Base-by-base conservation (phyloP, 2,329 filamentous ascomycete genomes). In the Rhynchosporium agropyri region DNA sequence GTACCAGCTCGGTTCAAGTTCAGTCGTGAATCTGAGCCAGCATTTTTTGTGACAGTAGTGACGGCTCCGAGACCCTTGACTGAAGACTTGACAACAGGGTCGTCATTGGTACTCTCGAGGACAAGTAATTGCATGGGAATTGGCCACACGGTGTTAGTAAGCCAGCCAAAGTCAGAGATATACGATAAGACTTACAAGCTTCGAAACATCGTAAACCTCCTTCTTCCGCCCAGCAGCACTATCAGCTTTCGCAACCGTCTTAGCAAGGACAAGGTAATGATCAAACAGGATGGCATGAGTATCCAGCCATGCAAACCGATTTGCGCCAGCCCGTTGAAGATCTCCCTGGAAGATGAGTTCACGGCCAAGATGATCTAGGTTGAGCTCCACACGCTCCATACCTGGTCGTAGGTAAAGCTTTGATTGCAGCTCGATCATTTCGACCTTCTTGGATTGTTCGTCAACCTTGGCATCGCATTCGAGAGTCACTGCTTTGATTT, bases 61-160 rank as follows among this genome's bases (percentile, higher is more conserved):
- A 88, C 85, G 58, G 94, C 85, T 49, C 90, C 71, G 46, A 78
- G 71, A 42, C 74, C 74, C 69, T 79, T 78, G 9, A 89, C 82
- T 0, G 85, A 82, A 2, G 84, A 88, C 75, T 95, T 96, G 61
- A 93, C 85, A 5, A 98, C 90, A 0, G 95, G 88, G 67, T 97
- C 92, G 68, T 99, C 96, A 68, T 94, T 91, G 69, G 91, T 89
- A 74, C 91, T 97, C 76, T 99, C 96, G 0, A 99, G 81, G 56
- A 96, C 91, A 31, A 99, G 81, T 2, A 99, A 81, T 70, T 96
- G 93, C 94, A 99, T 99, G 0, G 95, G 95, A 67, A 99, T 97
- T 6, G 95, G 95, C 83, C 89, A 61, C 90, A 92, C 80, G 86
- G 60, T 9, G 40, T 64, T 58, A 66, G 72, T 77, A 55, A 42